Evolutionary conservation across 306 rosid species (phyloP), one percentile per base, ranked within the genome.

Genomic region (Castanea crenata): DNA sequence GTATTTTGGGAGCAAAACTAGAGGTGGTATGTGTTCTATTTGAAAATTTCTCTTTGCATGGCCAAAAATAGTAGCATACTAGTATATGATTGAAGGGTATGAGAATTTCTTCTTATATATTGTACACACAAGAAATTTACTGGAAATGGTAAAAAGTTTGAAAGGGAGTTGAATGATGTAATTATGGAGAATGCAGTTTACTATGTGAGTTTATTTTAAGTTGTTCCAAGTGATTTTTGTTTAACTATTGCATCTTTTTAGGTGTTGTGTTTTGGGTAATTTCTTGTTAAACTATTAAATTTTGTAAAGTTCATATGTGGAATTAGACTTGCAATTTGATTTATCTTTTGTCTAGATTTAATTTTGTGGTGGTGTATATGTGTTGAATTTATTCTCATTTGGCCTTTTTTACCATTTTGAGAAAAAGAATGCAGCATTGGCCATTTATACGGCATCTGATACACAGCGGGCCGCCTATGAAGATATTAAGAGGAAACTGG

Each of bases 401-500:
- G 65, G 63, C 68, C 19, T 76, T 49, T 19, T 74, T 19, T 76
- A 61, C 73, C 44, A 20, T 76, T 65, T 34, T 41, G 31, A 35
- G 49, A 25, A 61, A 49, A 56, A 79, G 84, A 81, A 52, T 14
- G 76, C 82, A 10, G 4, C 65, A 35, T 54, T 23, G 76, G 88
- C 82, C n/a, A 64, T 82, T 44, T 38, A 79, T 29, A 58, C 23
- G 68, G 87, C 75, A 35, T 25, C 77, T 41, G 49, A 75, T 52
- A 32, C 84, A 12, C 81, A 61, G 64, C 69, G 59, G 19, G 86
- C 49, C 25, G 86, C 57, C 6, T 79, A 81, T 70, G 92, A 69
- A 74, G 94, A 86, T 18, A 86, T 93, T 44, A 86, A 49, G 86
- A 84, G 89, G 90, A 91, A 90, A 76, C 89, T 91, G 23, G 95